Conservation (phyloP, 495 filamentous ascomycete species). For the Podospora pseudocomata region DNA sequence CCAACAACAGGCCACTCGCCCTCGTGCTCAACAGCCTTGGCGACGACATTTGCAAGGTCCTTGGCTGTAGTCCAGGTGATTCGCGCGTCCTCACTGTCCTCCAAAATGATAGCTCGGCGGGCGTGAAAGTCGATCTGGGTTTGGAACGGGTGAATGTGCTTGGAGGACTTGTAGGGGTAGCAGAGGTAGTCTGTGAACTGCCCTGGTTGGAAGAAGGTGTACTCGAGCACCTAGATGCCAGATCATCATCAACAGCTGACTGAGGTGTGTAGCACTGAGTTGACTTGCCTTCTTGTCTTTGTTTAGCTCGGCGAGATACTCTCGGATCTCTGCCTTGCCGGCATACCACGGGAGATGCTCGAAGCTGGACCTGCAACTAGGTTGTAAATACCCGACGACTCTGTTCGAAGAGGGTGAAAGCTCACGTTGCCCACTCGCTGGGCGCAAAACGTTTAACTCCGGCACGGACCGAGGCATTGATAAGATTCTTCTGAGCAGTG, state of each 20-base stretch:
- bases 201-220: conserved; percentile 54
- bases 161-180: conserved; percentile 43
- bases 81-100: conserved; percentile 35
- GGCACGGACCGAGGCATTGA: conserved; percentile 50
- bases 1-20: conserved; percentile 15
- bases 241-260: conserved; percentile 2
- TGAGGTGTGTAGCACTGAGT: neutral
- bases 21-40: conserved; percentile 13
- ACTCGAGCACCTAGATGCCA: conserved; percentile 50
- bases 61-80: conserved; percentile 47
- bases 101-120: conserved; percentile 45
- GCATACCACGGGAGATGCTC: conserved; percentile 44
- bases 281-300: conserved; percentile 11
- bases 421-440: conserved; percentile 37
- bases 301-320: conserved; percentile 41
- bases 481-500: conserved; percentile 41
- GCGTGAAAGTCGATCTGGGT: conserved; percentile 45
- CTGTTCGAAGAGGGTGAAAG: neutral
- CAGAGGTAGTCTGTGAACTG: conserved; percentile 52
- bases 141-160: conserved; percentile 41
- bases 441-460: conserved; percentile 55
- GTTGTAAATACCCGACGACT: neutral
- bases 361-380: conserved; percentile 14
- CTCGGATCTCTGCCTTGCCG: conserved; percentile 42
- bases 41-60: conserved; percentile 42